Conservation (phyloP, 331 rosid genomes). For the Dryas integrifolia region DNA sequence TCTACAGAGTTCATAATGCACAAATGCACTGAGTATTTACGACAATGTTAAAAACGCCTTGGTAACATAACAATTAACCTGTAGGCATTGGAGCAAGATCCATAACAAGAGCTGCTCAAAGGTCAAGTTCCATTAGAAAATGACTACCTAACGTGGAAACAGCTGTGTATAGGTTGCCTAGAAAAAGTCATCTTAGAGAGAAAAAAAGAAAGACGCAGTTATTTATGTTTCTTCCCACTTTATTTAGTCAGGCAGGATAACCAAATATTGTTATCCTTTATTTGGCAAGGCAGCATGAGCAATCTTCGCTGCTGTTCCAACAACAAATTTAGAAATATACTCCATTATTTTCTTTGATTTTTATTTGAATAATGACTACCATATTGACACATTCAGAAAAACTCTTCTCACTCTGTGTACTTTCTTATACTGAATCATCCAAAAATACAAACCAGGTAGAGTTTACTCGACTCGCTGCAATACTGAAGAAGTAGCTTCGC, state of each 20-base stretch:
- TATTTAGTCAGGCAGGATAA: neutral
- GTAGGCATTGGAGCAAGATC: neutral
- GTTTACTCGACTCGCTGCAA: slow-evolving; percentile 74
- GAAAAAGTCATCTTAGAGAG: neutral
- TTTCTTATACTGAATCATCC: slow-evolving; percentile 7
- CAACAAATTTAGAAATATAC: neutral
- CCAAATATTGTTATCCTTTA: neutral
- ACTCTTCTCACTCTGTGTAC: slow-evolving; percentile 1
- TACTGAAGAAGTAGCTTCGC: slow-evolving; percentile 54
- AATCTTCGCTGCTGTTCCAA: neutral
- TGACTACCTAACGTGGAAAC: slow-evolving; percentile 3
- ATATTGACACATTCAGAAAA: neutral
- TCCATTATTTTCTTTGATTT: neutral
- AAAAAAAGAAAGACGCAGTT: neutral
- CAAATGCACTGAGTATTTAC: neutral
- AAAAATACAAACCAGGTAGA: slow-evolving; percentile 68
- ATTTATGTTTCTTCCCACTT: neutral
- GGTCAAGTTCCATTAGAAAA: neutral
- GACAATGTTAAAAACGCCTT: neutral
- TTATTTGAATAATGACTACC: neutral
- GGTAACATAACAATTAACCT: neutral
- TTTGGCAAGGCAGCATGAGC: slow-evolving; percentile 5
- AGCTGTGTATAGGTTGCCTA: neutral
- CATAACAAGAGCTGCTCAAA: neutral
- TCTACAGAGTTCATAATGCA: slow-evolving; percentile 4